Conservation (phyloP, 2,329 filamentous ascomycete genomes). For the Penicillium sp. region DNA sequence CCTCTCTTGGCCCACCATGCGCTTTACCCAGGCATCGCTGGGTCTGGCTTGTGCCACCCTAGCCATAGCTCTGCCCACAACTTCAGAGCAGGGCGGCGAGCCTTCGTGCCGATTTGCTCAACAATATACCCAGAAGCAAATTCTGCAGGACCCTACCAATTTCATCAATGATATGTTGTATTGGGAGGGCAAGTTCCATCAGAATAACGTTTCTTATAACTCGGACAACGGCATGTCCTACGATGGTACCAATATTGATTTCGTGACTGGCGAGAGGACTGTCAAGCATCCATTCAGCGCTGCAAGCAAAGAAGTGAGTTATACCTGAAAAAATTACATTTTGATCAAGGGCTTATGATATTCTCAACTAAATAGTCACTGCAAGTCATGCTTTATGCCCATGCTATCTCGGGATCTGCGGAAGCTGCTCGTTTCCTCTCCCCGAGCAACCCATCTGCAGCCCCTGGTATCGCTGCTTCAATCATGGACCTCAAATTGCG, state of each 20-base stretch:
- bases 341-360: neutral
- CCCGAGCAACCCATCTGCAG: conserved; percentile 40
- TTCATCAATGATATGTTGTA: conserved; percentile 48
- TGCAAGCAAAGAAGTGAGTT: conserved; percentile 44
- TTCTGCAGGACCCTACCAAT: conserved; percentile 10
- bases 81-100: neutral
- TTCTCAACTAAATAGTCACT: conserved; percentile 39
- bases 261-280: conserved; percentile 41
- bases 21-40: neutral
- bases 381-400: conserved; percentile 54
- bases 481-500: conserved; percentile 50
- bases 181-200: conserved; percentile 56
- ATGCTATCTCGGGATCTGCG: conserved; percentile 47
- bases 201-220: conserved; percentile 51
- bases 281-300: conserved; percentile 46
- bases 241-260: conserved; percentile 38
- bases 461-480: conserved; percentile 42
- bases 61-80: neutral
- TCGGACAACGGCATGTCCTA: conserved; percentile 52
- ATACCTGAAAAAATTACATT: neutral
- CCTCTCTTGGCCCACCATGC: neutral
- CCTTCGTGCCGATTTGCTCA: conserved; percentile 19
- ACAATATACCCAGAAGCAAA: conserved; percentile 16
- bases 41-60: conserved; percentile 6
- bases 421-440: conserved; percentile 51